Evolutionary conservation across 306 rosid species (phyloP), one percentile per base, ranked within the genome.

Genomic region (Crotalaria pallida): DNA sequence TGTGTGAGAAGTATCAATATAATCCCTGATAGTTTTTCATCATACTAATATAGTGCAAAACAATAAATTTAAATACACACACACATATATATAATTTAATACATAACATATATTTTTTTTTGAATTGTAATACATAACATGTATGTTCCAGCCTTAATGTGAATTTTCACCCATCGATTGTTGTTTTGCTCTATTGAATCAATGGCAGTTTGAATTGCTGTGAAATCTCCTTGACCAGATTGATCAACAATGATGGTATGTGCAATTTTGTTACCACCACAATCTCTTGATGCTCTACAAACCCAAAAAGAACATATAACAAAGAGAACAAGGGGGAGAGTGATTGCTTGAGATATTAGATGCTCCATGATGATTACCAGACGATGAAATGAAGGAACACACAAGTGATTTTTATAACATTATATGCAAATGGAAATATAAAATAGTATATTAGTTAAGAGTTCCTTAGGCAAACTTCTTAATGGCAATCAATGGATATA

Each of bases 131-230:
- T 26, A 61, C 26, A 36, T 33, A 63, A 77, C 85, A 0, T 38
- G 61, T 81, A 81, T 56, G 17, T 64, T 61, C 72, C 90, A 1
- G 66, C 53, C 23, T 22, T 57, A 6, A 83, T 80, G 40, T 71
- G 72, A 47, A 86, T 11, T 21, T 72, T 70, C n/a, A 83, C 69
- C 86, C 90, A 86, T 34, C 5, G 11, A 3, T 9, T 10, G 3
- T 59, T 83, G 33, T 36, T 18, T 3, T 7, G 2, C 0, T 65
- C 49, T 21, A 86, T 36, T 5, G 79, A 80, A 58, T 86, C 80
- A 61, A 86, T 78, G 34, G 88, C 90, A 19, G 77, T 76, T 72
- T 86, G 87, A 6, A 86, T 17, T 6, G 80, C 68, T 4, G 1
- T 31, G 65, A 86, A 86, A 23, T 26, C 3, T 38, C 71, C 41